Evolutionary conservation across 1,284 basidiomycete species (phyloP), one percentile per base, ranked within the genome.

Genomic region (Peniophora sp.): DNA sequence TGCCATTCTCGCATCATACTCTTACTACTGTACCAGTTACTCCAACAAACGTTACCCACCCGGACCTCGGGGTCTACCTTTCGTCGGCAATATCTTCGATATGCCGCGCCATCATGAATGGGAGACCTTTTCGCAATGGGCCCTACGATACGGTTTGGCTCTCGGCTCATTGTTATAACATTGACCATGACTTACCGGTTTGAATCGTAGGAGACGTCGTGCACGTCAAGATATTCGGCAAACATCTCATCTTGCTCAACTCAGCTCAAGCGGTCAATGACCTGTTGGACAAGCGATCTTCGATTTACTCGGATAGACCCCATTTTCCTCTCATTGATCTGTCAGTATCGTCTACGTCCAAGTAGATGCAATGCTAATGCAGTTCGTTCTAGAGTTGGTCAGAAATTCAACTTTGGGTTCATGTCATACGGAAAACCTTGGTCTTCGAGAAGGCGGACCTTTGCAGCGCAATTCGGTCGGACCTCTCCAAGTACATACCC

Each of bases 151-250:
- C n/a, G 39, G 39, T 41, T 8, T 8, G 39, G n/a, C n/a, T n/a
- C n/a, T n/a, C n/a, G n/a, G n/a, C n/a, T n/a, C n/a, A n/a, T n/a
- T n/a, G n/a, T n/a, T n/a, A n/a, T n/a, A n/a, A n/a, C n/a, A n/a
- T n/a, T n/a, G n/a, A n/a, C n/a, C n/a, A n/a, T n/a, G n/a, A n/a
- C n/a, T n/a, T n/a, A n/a, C n/a, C n/a, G n/a, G n/a, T n/a, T 8
- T 41, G n/a, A n/a, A n/a, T n/a, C n/a, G n/a, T 22, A 57, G 57
- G 55, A 5, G 56, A 58, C 27, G 25, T 59, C 16, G 41, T 59
- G 6, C 45, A 51, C 50, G 45, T 54, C 41, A 49, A 23, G 10
- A 38, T 46, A 14, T 46, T 58, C 14, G 53, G 58, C 2, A 50
- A 51, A 32, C 51, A 36, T 44, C 47, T 55, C 5, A 47, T 59